Evolutionary conservation across 768 basidiomycete genomes (phyloP), one percentile per base, ranked within the genome.

Genomic region (Wakefieldia striispora): DNA sequence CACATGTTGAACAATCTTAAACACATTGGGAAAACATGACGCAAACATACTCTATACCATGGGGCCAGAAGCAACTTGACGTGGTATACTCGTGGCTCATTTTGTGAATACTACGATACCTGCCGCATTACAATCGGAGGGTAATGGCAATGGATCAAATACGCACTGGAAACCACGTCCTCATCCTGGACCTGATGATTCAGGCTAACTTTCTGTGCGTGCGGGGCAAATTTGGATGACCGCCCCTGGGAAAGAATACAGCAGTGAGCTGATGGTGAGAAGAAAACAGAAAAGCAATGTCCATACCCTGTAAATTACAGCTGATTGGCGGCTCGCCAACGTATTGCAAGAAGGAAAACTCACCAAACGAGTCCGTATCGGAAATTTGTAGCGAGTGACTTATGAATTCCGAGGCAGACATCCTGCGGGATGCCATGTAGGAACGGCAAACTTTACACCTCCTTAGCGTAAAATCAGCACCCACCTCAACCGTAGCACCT

Each of bases 341-440:
- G 12, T 35, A 17, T 8, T 7, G 14, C 19, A 41, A 43, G 3
- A 46, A 40, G 17, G 33, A 35, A 44, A 17, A 70, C 84, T 63
- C 60, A 90, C 90, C 95, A 99, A 44, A 98, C 89, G 49, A 97
- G 82, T 9, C 84, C 94, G 69, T 95, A 97, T 53, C 91, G 87
- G 77, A 97, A 97, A 63, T 97, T 93, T 2, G 86, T 74, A 3
- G 86, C 89, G 16, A 99, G 76, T 16, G 90, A 90, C 46, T 92
- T 80, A 70, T 97, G 95, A 42, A 97, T 90, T 42, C 91, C 90
- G 63, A 93, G 86, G 69, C 95, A 97, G 16, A 95, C 93, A 59
- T 84, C 81, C 87, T 90, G 50, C 8, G 20, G 24, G 16, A 39
- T 11, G 10, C 40, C 37, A 19, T 21, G 21, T 19, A 31, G 34